Conservation (phyloP, 257 asterid species). For the Solanum infundibuliforme region DNA sequence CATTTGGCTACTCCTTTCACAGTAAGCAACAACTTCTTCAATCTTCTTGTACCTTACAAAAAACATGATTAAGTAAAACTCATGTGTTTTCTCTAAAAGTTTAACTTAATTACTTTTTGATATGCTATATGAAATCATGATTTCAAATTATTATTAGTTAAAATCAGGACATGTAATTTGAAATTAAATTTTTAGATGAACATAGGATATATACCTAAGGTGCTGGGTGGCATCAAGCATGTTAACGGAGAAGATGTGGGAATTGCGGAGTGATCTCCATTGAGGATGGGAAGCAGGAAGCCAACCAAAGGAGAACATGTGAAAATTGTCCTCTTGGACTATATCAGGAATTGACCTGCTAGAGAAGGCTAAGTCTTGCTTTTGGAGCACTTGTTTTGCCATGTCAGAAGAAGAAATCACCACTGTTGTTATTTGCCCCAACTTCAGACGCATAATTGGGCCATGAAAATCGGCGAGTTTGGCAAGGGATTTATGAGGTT, state of each 20-base stretch:
- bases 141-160: too few relatives aligned
- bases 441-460: conserved; percentile 53
- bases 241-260: conserved; percentile 47
- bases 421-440: conserved; percentile 44
- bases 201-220: conserved; percentile 12
- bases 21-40: conserved; percentile 16
- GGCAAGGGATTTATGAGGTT: conserved; percentile 9
- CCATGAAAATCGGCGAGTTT: conserved; percentile 26
- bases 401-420: conserved; percentile 46
- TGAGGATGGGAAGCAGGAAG: conserved; percentile 38
- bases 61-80: too few relatives aligned
- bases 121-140: too few relatives aligned
- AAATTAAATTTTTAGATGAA: too few relatives aligned
- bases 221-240: conserved; percentile 60
- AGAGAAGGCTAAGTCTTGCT: conserved; percentile 59
- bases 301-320: conserved; percentile 54
- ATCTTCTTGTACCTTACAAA: conserved; percentile 15
- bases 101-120: too few relatives aligned
- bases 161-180: too few relatives aligned
- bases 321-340: conserved; percentile 45
- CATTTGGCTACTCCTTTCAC: conserved; percentile 12
- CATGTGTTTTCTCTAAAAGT: too few relatives aligned
- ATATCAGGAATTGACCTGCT: conserved; percentile 43
- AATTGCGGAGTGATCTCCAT: conserved; percentile 69
- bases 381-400: conserved; percentile 59